These are phyloP conservation scores for Wickerhamomyces tratensis DNA, from an alignment of 805 yeast genomes.

Conservation along the genomic window DNA sequence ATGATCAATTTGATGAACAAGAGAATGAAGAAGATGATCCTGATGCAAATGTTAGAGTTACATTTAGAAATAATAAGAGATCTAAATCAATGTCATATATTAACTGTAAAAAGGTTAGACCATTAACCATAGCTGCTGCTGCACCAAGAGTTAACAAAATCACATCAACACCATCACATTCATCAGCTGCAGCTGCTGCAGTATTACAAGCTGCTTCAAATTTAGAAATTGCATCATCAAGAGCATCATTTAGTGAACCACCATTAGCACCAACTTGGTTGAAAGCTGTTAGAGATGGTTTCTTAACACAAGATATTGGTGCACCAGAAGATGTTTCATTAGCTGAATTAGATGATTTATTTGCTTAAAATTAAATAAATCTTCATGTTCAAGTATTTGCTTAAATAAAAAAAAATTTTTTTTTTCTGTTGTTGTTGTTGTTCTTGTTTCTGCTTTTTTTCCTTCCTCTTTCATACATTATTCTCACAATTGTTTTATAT, in stretches of 20 bases:
- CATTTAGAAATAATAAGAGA: constrained; percentile 39
- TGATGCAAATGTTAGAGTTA: constrained; percentile 26
- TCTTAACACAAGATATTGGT: constrained; percentile 66
- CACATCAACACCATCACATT: constrained; percentile 45
- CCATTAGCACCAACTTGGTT: constrained; percentile 53
- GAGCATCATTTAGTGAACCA: constrained; percentile 15
- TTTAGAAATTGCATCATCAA: constrained; percentile 25
- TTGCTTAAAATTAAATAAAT: constrained; percentile 15
- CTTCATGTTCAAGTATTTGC: too few relatives aligned
- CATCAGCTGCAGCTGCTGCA: constrained; percentile 67
- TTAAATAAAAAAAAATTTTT: too few relatives aligned
- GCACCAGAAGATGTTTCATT: constrained; percentile 72
- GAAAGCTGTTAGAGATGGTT: constrained; percentile 66
- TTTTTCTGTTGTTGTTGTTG: too few relatives aligned
- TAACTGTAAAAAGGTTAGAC: constrained; percentile 37
- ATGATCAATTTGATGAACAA: constrained; percentile 19
- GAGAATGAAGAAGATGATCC: constrained; percentile 27
- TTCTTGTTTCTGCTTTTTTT: too few relatives aligned
- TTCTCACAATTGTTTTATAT: too few relatives aligned
- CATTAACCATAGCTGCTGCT: constrained; percentile 66
- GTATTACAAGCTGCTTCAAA: constrained; percentile 64
- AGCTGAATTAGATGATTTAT: constrained; percentile 53
- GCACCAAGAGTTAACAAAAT: constrained; percentile 71
- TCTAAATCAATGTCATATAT: constrained; percentile 57
- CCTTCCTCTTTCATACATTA: too few relatives aligned